phyloP scores from a whole-genome alignment of 1,284 basidiomycete genomes.

The Spongispora temasekensis region DNA sequence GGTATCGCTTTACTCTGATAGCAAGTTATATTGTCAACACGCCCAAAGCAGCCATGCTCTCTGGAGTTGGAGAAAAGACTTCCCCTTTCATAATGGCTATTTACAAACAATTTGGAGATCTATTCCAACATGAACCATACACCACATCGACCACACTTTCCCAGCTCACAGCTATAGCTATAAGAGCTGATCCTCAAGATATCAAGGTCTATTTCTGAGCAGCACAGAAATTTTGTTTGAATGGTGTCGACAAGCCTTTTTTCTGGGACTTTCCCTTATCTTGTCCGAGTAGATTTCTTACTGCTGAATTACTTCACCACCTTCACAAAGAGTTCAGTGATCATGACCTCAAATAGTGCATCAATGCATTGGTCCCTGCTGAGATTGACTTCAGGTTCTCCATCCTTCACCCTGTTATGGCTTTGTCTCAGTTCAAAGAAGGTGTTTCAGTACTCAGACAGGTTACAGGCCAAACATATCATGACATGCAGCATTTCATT shows the following conservation, averaged over 20 bases:
- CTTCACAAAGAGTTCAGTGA: neutral
- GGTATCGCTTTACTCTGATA: too few species aligned
- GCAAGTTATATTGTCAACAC: too few species aligned
- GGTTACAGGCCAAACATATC: too few species aligned
- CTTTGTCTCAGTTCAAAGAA: neutral
- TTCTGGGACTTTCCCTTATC: neutral
- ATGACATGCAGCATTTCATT: neutral
- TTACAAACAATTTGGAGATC: too few species aligned
- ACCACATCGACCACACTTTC: neutral
- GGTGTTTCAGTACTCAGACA: neutral
- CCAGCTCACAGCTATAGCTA: neutral
- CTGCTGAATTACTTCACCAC: neutral
- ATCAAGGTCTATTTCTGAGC: neutral
- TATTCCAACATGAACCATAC: neutral
- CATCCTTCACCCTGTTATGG: neutral
- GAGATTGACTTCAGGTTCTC: neutral
- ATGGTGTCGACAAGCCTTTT: neutral
- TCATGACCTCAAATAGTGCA: neutral
- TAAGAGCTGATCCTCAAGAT: neutral
- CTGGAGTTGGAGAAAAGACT: too few species aligned
- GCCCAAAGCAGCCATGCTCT: too few species aligned
- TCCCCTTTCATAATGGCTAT: too few species aligned
- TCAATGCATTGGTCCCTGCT: neutral
- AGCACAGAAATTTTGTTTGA: neutral
- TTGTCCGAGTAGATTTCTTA: neutral